Evolutionary conservation across 805 yeast species (phyloP).

Genomic region (Candida maesae): DNA sequence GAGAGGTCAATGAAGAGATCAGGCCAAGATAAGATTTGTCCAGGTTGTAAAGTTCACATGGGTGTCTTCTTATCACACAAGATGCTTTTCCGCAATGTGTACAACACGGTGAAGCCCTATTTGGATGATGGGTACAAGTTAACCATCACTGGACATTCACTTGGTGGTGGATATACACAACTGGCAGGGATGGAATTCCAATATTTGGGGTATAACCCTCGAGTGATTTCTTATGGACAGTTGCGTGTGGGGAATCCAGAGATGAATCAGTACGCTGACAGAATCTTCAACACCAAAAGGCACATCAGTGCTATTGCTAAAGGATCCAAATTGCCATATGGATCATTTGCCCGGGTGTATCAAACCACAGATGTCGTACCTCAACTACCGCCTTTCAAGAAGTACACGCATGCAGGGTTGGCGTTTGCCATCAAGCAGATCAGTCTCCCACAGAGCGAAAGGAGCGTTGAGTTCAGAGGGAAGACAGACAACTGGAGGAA

Average conservation of each 20-base stretch:
- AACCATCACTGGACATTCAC: constrained; percentile 66
- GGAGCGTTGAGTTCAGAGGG: constrained; percentile 15
- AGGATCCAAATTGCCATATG: constrained; percentile 29
- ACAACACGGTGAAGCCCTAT: constrained; percentile 31
- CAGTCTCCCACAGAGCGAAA: constrained; percentile 32
- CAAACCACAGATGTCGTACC: constrained; percentile 61
- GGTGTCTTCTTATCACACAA: constrained; percentile 55
- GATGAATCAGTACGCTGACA: constrained; percentile 50
- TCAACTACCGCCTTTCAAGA: constrained; percentile 47
- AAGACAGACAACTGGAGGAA: constrained; percentile 12
- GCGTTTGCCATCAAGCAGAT: constrained; percentile 31
- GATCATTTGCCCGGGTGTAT: constrained; percentile 45
- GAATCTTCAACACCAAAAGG: constrained; percentile 37
- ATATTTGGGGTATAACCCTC: constrained; percentile 43
- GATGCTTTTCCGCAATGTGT: constrained; percentile 37
- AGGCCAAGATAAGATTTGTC: not conserved
- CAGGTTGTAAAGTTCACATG: constrained; percentile 51
- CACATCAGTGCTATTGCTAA: constrained; percentile 25
- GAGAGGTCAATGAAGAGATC: not conserved
- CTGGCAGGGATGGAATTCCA: constrained; percentile 48
- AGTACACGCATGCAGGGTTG: constrained; percentile 31
- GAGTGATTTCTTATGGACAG: constrained; percentile 56
- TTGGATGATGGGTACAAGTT: constrained; percentile 43
- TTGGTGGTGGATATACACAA: constrained; percentile 69
- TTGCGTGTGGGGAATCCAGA: constrained; percentile 59